Conservation (phyloP, 108 stramenopile genomes). For the Fragilaria crotonensis region DNA sequence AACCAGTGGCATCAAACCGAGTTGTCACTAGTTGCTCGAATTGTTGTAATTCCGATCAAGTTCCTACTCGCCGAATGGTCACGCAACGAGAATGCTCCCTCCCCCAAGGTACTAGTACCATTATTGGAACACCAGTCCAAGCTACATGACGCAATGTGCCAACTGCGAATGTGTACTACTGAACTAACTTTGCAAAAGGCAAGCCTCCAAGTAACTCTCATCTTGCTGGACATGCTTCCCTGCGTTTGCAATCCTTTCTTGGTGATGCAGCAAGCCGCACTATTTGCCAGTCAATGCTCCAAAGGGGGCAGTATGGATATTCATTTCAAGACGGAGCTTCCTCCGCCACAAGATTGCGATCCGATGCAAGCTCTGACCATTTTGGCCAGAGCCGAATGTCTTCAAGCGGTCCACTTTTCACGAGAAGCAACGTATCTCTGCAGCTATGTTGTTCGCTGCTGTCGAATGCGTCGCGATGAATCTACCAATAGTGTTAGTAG, state of each 20-base stretch:
- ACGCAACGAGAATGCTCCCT: background rate
- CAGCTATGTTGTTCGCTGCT: constrained; percentile 60
- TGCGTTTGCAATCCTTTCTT: constrained; percentile 55
- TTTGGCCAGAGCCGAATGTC: constrained; percentile 75
- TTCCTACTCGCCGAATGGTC: constrained; percentile 12
- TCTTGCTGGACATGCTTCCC: constrained; percentile 52
- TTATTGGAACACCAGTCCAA: background rate
- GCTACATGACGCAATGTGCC: constrained; percentile 27
- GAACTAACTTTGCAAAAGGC: constrained; percentile 49
- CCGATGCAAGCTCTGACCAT: constrained; percentile 63
- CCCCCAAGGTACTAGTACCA: background rate
- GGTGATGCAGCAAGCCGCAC: constrained; percentile 74
- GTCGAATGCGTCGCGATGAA: constrained; percentile 36
- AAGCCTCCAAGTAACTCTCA: constrained; percentile 52
- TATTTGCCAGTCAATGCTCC: constrained; percentile 63
- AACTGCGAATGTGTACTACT: constrained; percentile 59
- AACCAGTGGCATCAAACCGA: background rate
- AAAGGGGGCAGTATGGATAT: constrained; percentile 67
- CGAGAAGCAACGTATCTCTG: constrained; percentile 75
- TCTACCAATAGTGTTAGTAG: background rate
- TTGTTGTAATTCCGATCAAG: constrained; percentile 6
- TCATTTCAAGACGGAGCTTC: constrained; percentile 49
- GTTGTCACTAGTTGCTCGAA: background rate
- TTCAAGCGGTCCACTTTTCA: constrained; percentile 68
- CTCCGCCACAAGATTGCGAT: constrained; percentile 31